phyloP scores from a whole-genome alignment of 2,329 filamentous ascomycete species.

The Talaromyces sp. region DNA sequence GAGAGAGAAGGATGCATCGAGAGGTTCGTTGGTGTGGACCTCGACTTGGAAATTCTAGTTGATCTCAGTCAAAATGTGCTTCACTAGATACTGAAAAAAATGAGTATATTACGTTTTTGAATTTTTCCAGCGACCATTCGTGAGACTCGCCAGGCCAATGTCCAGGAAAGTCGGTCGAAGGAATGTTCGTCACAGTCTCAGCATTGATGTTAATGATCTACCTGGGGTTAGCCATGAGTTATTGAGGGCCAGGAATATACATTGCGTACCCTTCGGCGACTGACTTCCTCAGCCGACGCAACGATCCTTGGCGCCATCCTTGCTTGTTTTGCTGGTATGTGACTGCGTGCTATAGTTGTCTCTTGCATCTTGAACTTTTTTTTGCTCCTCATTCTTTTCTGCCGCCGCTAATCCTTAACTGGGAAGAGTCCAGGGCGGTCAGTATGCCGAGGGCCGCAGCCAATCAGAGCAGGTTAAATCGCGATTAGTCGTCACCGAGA shows the following conservation, averaged over 20 bases:
- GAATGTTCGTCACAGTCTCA: slow-evolving; percentile 84
- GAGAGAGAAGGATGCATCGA: slow-evolving; percentile 81
- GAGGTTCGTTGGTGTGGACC: slow-evolving; percentile 76
- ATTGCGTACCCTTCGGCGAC: slow-evolving; percentile 34
- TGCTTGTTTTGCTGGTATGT: background rate
- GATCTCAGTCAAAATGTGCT: background rate
- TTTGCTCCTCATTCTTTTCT: slow-evolving; percentile 7
- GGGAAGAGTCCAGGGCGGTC: background rate
- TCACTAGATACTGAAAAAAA: slow-evolving; percentile 6
- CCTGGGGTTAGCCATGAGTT: slow-evolving; percentile 7
- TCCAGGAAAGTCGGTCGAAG: slow-evolving; percentile 85
- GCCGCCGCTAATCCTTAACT: background rate
- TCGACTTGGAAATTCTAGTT: slow-evolving; percentile 62
- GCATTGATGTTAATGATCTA: slow-evolving; percentile 80
- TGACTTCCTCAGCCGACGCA: slow-evolving; percentile 37
- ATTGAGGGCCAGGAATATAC: background rate
- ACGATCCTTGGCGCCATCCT: slow-evolving; percentile 37
- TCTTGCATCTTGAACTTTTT: slow-evolving; percentile 6
- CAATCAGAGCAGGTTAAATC: slow-evolving; percentile 5
- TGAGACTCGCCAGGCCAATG: slow-evolving; percentile 87
- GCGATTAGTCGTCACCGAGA: slow-evolving; percentile 1
- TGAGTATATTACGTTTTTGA: slow-evolving; percentile 48
- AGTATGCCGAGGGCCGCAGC: background rate
- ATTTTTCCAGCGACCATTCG: slow-evolving; percentile 68
- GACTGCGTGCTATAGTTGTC: background rate